phyloP scores from a whole-genome alignment of 2,329 filamentous ascomycete species.

The Alternaria angustiovoidea region DNA sequence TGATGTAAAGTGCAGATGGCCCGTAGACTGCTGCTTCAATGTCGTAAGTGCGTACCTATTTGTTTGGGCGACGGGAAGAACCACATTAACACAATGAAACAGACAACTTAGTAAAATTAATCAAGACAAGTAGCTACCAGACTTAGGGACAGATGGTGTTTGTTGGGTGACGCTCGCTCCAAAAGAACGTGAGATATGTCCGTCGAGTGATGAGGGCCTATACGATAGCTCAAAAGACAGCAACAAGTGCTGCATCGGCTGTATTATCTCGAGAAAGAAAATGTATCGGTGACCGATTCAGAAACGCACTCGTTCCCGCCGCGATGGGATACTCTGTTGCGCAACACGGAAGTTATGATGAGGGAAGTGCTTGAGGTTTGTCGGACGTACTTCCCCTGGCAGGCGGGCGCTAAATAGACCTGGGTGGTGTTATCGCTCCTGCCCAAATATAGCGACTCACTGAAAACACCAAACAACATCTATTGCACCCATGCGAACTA shows the following conservation, averaged over 20 bases:
- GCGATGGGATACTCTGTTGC: neutral
- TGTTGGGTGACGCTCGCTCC: neutral
- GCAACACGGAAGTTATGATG: neutral
- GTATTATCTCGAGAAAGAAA: neutral
- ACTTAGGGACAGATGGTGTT: neutral
- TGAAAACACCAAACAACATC: neutral
- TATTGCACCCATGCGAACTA: neutral
- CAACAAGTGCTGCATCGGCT: neutral
- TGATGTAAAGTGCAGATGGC: neutral
- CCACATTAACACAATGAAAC: neutral
- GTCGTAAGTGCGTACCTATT: neutral
- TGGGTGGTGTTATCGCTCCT: neutral
- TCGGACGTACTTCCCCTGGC: neutral
- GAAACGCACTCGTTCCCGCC: neutral
- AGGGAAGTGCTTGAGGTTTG: neutral
- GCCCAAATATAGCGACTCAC: neutral
- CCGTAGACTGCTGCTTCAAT: neutral
- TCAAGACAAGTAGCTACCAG: neutral
- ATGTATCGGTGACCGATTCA: neutral
- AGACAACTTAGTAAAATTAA: rapidly evolving
- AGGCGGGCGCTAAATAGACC: neutral
- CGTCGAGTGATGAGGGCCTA: neutral
- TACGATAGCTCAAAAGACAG: neutral
- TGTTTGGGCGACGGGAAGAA: rapidly evolving
- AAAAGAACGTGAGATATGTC: neutral